Evolutionary conservation across 1,284 basidiomycete species (phyloP).

Genomic region (Ganoderma leucocontextum): DNA sequence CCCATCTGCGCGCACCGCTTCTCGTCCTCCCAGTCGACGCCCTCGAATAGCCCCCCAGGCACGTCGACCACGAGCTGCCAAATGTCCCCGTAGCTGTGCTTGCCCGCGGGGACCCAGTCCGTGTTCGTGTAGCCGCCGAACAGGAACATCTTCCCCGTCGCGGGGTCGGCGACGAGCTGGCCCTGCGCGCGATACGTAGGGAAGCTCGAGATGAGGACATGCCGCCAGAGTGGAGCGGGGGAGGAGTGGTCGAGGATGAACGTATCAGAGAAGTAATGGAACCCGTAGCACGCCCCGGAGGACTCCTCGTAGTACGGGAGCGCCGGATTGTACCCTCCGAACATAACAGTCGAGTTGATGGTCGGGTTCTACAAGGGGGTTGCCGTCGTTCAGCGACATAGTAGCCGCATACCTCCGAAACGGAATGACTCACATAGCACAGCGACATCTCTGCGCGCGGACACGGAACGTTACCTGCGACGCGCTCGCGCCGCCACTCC

Average conservation of each 20-base stretch:
- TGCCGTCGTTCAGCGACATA: background rate
- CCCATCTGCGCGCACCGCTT: constrained; percentile 46
- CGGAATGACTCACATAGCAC: constrained; percentile 43
- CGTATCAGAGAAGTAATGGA: constrained; percentile 48
- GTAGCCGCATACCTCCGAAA: background rate
- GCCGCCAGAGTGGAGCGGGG: constrained; percentile 37
- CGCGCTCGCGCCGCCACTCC: constrained; percentile 47
- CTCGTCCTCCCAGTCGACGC: constrained; percentile 48
- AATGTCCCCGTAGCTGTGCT: constrained; percentile 47
- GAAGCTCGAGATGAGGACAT: constrained; percentile 45
- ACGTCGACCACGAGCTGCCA: constrained; percentile 50
- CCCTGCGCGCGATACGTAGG: constrained; percentile 45
- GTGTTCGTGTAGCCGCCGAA: constrained; percentile 50
- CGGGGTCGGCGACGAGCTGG: constrained; percentile 42
- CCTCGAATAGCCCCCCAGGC: constrained; percentile 45
- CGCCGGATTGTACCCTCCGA: constrained; percentile 50
- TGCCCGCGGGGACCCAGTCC: constrained; percentile 44
- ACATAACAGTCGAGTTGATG: constrained; percentile 48
- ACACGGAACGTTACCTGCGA: constrained; percentile 48
- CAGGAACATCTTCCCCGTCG: constrained; percentile 46
- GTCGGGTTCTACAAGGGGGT: constrained; percentile 42
- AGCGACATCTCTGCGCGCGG: constrained; percentile 48
- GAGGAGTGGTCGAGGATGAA: constrained; percentile 42
- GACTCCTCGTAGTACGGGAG: constrained; percentile 37
- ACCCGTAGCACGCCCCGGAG: constrained; percentile 38